Evolutionary conservation across 768 basidiomycete species (phyloP).

Genomic region (Mycena galericulata): DNA sequence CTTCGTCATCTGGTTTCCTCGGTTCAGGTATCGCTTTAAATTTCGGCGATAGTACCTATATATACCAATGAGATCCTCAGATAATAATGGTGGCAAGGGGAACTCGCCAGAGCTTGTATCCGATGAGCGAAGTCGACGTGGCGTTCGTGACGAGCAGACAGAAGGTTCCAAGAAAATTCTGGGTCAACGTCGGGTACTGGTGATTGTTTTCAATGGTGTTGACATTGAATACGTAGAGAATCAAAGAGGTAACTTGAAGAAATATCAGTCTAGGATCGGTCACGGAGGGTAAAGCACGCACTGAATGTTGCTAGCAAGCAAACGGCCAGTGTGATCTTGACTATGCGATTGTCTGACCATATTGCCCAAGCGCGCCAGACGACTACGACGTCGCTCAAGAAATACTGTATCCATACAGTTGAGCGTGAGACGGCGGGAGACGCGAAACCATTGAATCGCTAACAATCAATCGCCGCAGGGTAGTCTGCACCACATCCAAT

Average conservation of each 20-base stretch:
- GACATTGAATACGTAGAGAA: slow-evolving; percentile 2
- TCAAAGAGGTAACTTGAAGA: background rate
- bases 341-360: slow-evolving; percentile 14
- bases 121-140: background rate
- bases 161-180: slow-evolving; percentile 3
- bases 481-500: slow-evolving; percentile 1
- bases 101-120: background rate
- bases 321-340: slow-evolving; percentile 15
- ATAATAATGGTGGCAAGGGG: background rate
- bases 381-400: slow-evolving; percentile 36
- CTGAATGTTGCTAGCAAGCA: slow-evolving; percentile 27
- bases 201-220: slow-evolving; percentile 22
- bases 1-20: background rate
- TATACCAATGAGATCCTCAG: background rate
- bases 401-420: slow-evolving; percentile 5
- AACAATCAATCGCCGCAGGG: background rate
- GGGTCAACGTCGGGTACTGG: background rate
- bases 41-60: slow-evolving; percentile 1
- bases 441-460: background rate
- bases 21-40: slow-evolving; percentile 2
- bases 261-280: background rate
- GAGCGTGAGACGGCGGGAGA: background rate
- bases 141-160: slow-evolving; percentile 3
- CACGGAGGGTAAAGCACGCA: background rate
- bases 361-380: slow-evolving; percentile 37